Conservation (phyloP, 257 asterid species). For the Nicotiana tabacum region DNA sequence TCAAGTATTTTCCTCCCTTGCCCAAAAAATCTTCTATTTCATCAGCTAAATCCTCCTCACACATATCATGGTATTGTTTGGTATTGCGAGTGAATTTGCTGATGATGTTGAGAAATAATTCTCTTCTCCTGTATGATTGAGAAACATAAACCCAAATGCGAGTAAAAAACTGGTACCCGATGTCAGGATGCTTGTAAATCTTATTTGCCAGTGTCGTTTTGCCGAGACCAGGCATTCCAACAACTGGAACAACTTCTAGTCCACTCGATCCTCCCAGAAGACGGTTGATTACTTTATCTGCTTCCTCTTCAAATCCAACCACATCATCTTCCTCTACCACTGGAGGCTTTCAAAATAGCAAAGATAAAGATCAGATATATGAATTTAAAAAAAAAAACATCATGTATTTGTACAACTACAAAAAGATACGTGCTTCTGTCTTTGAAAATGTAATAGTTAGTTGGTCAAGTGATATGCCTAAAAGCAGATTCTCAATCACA, state of each 20-base stretch:
- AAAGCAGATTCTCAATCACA: neutral
- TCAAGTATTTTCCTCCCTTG: slow-evolving; percentile 22
- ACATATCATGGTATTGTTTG: neutral
- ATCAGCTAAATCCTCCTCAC: slow-evolving; percentile 5
- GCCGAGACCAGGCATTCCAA: slow-evolving; percentile 57
- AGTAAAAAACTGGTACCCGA: slow-evolving; percentile 33
- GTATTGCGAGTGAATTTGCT: neutral
- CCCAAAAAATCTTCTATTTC: neutral
- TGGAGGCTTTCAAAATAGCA: neutral
- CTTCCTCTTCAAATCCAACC: slow-evolving; percentile 51
- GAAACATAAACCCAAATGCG: slow-evolving; percentile 23
- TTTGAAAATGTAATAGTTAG: neutral
- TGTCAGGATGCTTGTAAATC: slow-evolving; percentile 22
- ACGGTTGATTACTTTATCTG: slow-evolving; percentile 15
- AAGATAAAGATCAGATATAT: neutral
- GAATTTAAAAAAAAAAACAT: neutral
- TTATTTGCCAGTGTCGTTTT: slow-evolving; percentile 42
- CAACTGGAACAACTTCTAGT: slow-evolving; percentile 35
- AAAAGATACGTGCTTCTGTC: neutral
- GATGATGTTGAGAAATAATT: slow-evolving; percentile 5
- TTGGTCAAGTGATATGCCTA: neutral
- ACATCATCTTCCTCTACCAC: slow-evolving; percentile 25
- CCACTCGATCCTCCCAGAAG: slow-evolving; percentile 18
- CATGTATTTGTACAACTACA: neutral
- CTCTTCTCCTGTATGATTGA: slow-evolving; percentile 29